Percentiles rank a stretch among this genome's conserved stretches.
Conservation (phyloP, 805 yeast species). For the Brettanomyces bruxellensis region DNA sequence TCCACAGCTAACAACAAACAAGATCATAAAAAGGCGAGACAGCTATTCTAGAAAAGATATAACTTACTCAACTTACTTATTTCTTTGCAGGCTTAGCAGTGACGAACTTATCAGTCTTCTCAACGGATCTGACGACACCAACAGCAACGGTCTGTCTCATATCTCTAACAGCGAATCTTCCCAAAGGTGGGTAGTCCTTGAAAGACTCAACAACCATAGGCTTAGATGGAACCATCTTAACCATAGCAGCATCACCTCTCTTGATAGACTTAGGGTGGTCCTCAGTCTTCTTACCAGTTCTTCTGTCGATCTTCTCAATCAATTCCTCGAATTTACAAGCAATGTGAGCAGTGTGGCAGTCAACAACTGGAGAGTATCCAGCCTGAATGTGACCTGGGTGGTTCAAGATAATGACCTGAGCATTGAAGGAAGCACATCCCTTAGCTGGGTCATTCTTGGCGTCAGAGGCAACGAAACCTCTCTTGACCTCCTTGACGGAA, state of each 20-base stretch:
- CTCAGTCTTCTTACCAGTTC: conserved; percentile 87
- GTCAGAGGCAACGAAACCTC: conserved; percentile 92
- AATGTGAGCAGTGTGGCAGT: conserved; percentile 90
- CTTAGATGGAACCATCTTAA: conserved; percentile 79
- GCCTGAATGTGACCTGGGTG: conserved; percentile 89
- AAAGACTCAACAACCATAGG: conserved; percentile 94
- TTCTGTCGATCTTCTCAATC: conserved; percentile 79
- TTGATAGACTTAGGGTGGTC: conserved; percentile 88
- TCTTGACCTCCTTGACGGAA: conserved; percentile 80
- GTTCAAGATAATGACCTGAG: conserved; percentile 82
- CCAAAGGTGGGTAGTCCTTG: conserved; percentile 92
- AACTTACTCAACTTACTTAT: background rate
- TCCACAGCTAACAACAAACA: too few species aligned
- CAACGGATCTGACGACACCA: conserved; percentile 96
- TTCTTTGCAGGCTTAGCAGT: conserved; percentile 33
- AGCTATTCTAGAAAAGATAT: too few species aligned
- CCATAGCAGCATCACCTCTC: conserved; percentile 95
- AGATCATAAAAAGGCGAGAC: too few species aligned
- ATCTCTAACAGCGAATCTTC: conserved; percentile 98
- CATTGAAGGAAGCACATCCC: conserved; percentile 62
- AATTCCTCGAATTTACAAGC: conserved; percentile 84
- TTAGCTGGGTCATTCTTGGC: conserved; percentile 83
- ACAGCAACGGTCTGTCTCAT: conserved; percentile 99
- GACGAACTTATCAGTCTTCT: conserved; percentile 86
- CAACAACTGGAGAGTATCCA: conserved; percentile 87